These are phyloP conservation scores for Phialocephala sp. DNA, from an alignment of 2,329 filamentous ascomycete species.

Conservation along the genomic window DNA sequence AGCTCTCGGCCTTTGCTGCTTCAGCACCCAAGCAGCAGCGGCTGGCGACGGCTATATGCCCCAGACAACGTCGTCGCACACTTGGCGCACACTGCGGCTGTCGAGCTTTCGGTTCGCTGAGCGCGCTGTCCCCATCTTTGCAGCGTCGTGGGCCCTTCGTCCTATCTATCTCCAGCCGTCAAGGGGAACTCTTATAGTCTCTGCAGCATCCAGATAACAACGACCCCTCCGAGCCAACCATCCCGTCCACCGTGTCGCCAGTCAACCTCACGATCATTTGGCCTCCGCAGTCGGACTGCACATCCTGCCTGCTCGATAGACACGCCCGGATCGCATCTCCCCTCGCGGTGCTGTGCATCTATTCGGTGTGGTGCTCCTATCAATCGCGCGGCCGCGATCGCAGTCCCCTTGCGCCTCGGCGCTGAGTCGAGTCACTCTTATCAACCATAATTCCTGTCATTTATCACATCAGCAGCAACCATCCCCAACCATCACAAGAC, in stretches of 20 bases:
- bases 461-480: constrained; percentile 19
- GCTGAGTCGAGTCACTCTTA: constrained; percentile 18
- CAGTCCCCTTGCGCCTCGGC: constrained; percentile 1
- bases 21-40: neutral
- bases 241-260: too few species aligned
- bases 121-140: neutral
- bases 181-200: neutral
- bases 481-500: constrained; percentile 13
- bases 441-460: constrained; percentile 14
- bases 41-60: neutral
- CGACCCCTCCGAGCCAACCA: constrained; percentile 5
- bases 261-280: constrained; percentile 7
- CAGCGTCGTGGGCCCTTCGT: neutral
- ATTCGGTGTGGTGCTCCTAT: neutral
- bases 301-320: neutral
- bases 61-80: constrained; percentile 2
- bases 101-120: neutral
- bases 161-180: constrained; percentile 3
- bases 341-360: neutral
- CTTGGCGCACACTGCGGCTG: neutral
- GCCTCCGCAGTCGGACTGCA: constrained; percentile 1
- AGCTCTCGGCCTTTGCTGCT: neutral
- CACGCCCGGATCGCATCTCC: neutral
- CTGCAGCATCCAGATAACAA: neutral
- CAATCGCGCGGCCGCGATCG: neutral